Evolutionary conservation across 1,284 basidiomycete genomes (phyloP).

Genomic region (Trichosporon sp.): DNA sequence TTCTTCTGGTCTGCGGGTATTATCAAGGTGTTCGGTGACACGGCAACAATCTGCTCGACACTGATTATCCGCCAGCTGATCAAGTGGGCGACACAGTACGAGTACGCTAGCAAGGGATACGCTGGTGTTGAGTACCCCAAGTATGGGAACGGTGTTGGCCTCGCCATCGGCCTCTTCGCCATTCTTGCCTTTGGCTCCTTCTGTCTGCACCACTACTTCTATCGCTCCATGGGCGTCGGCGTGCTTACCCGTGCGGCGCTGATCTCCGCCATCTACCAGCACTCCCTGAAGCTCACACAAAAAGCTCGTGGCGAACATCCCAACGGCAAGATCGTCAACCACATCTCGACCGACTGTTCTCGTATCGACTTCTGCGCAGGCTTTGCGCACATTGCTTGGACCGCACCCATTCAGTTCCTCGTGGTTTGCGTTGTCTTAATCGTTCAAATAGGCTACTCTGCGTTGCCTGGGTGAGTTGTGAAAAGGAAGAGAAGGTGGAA

Average conservation of each 20-base stretch:
- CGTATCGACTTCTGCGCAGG: conserved; percentile 84
- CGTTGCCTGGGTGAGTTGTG: conserved; percentile 45
- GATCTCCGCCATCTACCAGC: conserved; percentile 80
- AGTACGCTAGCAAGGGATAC: conserved; percentile 52
- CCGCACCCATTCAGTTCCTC: conserved; percentile 56
- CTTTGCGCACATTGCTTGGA: conserved; percentile 65
- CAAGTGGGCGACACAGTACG: conserved; percentile 64
- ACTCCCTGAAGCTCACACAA: conserved; percentile 69
- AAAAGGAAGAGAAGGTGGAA: conserved; percentile 16
- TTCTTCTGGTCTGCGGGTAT: conserved; percentile 76
- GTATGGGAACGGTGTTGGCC: conserved; percentile 67
- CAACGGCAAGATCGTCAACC: conserved; percentile 76
- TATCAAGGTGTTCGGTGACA: conserved; percentile 69
- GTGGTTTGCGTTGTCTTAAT: conserved; percentile 50
- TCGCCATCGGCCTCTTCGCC: conserved; percentile 63
- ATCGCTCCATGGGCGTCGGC: conserved; percentile 58
- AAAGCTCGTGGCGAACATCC: conserved; percentile 75
- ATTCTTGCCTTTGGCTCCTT: conserved; percentile 67
- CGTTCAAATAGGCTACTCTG: conserved; percentile 51
- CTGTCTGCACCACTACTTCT: conserved; percentile 66
- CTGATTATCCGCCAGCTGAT: conserved; percentile 76
- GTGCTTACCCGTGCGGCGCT: conserved; percentile 79
- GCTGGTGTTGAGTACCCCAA: conserved; percentile 47
- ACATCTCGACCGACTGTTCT: conserved; percentile 75
- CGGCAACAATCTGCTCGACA: conserved; percentile 66